These are phyloP conservation scores for Scenedesmus sp. DNA, from an alignment of 163 green algal genomes.

Conservation along the genomic window DNA sequence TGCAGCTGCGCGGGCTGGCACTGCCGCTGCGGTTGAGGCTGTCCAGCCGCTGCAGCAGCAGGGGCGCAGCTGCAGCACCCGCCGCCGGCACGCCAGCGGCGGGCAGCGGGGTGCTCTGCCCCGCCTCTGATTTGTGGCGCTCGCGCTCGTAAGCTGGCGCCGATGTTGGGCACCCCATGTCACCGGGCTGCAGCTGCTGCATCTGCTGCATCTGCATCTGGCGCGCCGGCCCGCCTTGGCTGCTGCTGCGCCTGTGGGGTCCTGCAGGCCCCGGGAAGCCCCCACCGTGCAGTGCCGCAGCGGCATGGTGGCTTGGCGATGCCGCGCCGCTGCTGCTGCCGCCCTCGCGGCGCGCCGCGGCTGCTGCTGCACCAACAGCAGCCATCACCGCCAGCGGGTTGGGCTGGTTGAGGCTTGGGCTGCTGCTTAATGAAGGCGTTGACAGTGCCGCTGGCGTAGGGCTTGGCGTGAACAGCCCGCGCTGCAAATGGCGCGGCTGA, in stretches of 20 bases:
- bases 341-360: slow-evolving; percentile 24
- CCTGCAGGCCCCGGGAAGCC: background rate
- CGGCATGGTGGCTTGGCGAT: background rate
- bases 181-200: slow-evolving; percentile 18
- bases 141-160: background rate
- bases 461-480: slow-evolving; percentile 16
- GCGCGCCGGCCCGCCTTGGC: slow-evolving; percentile 4
- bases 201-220: background rate
- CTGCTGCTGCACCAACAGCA: slow-evolving; percentile 27
- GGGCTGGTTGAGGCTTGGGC: slow-evolving; percentile 24
- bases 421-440: slow-evolving; percentile 25
- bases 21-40: slow-evolving; percentile 45
- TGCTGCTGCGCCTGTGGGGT: slow-evolving; percentile 40
- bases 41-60: slow-evolving; percentile 47
- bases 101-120: background rate
- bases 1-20: slow-evolving; percentile 32
- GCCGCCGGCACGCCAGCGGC: background rate
- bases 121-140: background rate
- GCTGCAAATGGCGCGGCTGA: background rate
- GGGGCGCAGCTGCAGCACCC: background rate
- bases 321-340: background rate
- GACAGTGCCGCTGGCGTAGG: slow-evolving; percentile 8
- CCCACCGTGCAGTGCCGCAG: background rate
- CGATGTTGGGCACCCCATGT: background rate
- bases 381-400: slow-evolving; percentile 49